phyloP scores from a whole-genome alignment of 192 early-diverging fungal genomes.

The Entrophospora sp. region DNA sequence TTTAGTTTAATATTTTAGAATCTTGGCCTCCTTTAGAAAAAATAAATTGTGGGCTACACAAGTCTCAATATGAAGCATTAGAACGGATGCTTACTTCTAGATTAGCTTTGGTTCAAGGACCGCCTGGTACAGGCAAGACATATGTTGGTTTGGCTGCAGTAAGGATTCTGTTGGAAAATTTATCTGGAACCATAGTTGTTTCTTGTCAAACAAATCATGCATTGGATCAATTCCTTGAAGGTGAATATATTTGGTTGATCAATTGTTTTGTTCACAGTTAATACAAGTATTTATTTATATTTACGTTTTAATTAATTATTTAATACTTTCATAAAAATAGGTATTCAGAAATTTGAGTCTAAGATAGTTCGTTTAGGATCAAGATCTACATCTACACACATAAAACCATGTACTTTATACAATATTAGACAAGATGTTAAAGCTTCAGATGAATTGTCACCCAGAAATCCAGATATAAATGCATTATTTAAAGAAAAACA shows the following conservation, averaged over 20 bases:
- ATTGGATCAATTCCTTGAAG: conserved; percentile 52
- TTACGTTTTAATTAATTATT: no score
- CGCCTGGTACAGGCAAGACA: conserved; percentile 45
- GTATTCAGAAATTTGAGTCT: conserved; percentile 34
- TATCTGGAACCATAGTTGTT: conserved; percentile 35
- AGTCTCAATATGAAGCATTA: conserved; percentile 38
- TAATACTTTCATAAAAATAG: conserved; percentile 3
- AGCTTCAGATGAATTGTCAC: not conserved
- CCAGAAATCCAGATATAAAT: not conserved
- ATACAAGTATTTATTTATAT: no score
- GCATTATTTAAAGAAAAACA: conserved; percentile 24
- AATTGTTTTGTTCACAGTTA: no score
- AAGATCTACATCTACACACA: conserved; percentile 25
- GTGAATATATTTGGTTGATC: not conserved
- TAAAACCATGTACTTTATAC: conserved; percentile 17
- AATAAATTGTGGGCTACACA: not conserved
- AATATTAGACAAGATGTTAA: conserved; percentile 1
- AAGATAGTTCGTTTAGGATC: conserved; percentile 42
- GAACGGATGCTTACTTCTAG: conserved; percentile 34
- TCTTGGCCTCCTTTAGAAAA: not conserved
- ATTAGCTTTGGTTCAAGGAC: conserved; percentile 33
- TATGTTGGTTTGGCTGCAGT: conserved; percentile 43
- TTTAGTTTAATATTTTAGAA: conserved; percentile 1
- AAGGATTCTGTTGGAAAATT: conserved; percentile 22
- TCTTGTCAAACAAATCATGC: conserved; percentile 56